Conservation (phyloP, 306 rosid genomes). For the Pyrus communis region DNA sequence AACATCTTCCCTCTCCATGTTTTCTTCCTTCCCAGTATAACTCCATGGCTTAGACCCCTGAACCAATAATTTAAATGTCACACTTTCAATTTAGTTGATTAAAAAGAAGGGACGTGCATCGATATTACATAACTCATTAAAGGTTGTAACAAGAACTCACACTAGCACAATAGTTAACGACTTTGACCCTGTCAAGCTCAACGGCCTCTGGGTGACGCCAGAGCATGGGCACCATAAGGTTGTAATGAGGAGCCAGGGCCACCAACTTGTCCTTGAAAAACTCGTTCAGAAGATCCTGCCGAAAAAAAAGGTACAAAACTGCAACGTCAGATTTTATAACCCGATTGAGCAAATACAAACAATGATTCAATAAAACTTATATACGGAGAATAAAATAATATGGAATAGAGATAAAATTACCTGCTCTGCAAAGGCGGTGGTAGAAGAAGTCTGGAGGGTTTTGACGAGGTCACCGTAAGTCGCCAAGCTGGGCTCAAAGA, state of each 20-base stretch:
- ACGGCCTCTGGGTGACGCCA: slow-evolving; percentile 86
- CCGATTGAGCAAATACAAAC: too few relatives aligned
- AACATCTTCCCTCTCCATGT: slow-evolving; percentile 77
- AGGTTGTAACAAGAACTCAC: slow-evolving; percentile 28
- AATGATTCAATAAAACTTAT: too few relatives aligned
- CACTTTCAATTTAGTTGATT: not conserved
- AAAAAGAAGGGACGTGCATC: too few relatives aligned
- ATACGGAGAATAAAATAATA: too few relatives aligned
- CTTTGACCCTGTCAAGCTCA: slow-evolving; percentile 48
- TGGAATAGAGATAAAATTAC: slow-evolving; percentile 1
- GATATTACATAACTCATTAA: too few relatives aligned
- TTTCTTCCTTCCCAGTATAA: slow-evolving; percentile 62
- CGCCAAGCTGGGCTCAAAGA: slow-evolving; percentile 41
- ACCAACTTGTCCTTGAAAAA: slow-evolving; percentile 47
- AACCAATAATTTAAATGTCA: not conserved
- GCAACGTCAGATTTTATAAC: too few relatives aligned
- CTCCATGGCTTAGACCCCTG: slow-evolving; percentile 97
- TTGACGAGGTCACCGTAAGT: slow-evolving; percentile 49
- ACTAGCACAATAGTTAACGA: slow-evolving; percentile 75
- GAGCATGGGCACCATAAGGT: slow-evolving; percentile 66
- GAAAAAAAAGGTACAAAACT: not conserved
- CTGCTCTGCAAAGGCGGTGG: slow-evolving; percentile 84
- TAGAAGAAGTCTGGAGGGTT: slow-evolving; percentile 28
- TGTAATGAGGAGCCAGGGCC: slow-evolving; percentile 56
- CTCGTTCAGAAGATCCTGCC: slow-evolving; percentile 65